phyloP scores from a whole-genome alignment of 108 stramenopile genomes.

The Nitzschia putrida region DNA sequence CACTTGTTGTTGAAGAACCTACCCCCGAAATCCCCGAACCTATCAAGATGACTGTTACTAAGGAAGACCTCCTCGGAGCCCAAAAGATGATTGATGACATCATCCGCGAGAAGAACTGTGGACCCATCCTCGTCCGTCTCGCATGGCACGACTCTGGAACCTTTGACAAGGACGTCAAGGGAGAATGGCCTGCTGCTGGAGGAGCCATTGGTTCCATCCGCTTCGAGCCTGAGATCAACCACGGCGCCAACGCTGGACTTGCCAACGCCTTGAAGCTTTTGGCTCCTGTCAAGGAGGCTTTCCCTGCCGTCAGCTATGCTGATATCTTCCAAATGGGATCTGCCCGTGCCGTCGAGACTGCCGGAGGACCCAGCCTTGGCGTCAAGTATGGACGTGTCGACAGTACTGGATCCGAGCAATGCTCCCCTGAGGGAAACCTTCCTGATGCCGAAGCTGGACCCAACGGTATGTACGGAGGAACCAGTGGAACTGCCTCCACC shows the following conservation, averaged over 20 bases:
- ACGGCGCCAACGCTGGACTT: slow-evolving; percentile 95
- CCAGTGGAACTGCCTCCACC: slow-evolving; percentile 62
- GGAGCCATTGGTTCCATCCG: slow-evolving; percentile 86
- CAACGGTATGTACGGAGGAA: slow-evolving; percentile 63
- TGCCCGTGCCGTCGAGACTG: slow-evolving; percentile 63
- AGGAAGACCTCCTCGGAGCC: slow-evolving; percentile 85
- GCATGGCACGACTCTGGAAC: slow-evolving; percentile 97
- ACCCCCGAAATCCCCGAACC: no score
- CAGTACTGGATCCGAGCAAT: slow-evolving; percentile 36
- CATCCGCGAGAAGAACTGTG: slow-evolving; percentile 84
- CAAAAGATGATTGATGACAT: slow-evolving; percentile 88
- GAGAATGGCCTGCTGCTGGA: slow-evolving; percentile 66
- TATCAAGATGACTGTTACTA: slow-evolving; percentile 31
- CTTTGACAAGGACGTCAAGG: slow-evolving; percentile 61
- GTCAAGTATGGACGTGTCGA: slow-evolving; percentile 87
- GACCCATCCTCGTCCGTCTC: slow-evolving; percentile 91
- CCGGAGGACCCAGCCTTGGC: slow-evolving; percentile 77
- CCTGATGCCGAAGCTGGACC: slow-evolving; percentile 82
- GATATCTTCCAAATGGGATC: slow-evolving; percentile 80
- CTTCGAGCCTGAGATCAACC: slow-evolving; percentile 87
- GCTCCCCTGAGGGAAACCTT: slow-evolving; percentile 75
- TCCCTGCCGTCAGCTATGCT: slow-evolving; percentile 68
- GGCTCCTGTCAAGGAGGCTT: slow-evolving; percentile 84
- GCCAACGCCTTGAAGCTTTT: slow-evolving; percentile 58
- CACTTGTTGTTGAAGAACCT: no score